Evolutionary conservation across 2,329 filamentous ascomycete genomes (phyloP), one percentile per base, ranked within the genome.

Genomic region (Scorias spongiosa): DNA sequence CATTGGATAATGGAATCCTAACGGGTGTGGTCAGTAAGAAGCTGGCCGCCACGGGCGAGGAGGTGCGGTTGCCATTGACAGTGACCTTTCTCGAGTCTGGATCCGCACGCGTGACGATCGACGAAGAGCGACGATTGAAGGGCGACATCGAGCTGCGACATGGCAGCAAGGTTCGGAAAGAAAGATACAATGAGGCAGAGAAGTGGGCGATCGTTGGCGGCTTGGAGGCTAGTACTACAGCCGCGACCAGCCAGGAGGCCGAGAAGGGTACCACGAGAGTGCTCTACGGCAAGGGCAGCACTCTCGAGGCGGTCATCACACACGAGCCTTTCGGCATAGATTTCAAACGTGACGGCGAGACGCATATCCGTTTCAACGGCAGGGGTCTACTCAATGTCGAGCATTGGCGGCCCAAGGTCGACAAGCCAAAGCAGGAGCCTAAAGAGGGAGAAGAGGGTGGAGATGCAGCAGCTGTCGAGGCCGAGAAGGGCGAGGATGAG

Each of bases 321-420:
- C 85, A 93, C 56, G 72, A 78, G 1, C 91, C 91, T 1, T 93
- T 96, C 51, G 72, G 73, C 32, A 74, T 96, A 43, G 82, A 93
- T 40, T 98, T 98, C 61, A 81, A 82, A 63, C 75, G 88, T 39
- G 83, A 91, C 54, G 87, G 84, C 1, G 69, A 76, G 51, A 81
- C 81, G 0, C 86, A 96, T 48, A 72, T 98, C 62, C 84, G 81
- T 57, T 72, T 98, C 63, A 98, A 98, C 58, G 80, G 88, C 52
- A 78, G 81, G n/a, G 89, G 89, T 1, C 68, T 93, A 49, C 62
- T 98, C 62, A 98, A 96, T 57, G 66, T 96, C 61, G 91, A 98
- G 63, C 91, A 98, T 60, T 98, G 91, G 91, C 74, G 91, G 48
- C 74, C 81, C 38, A 93, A 94, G 72, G 65, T 86, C 12, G 88